phyloP scores from a whole-genome alignment of 139 green algal genomes.

The Picochlorum costavermella region DNA sequence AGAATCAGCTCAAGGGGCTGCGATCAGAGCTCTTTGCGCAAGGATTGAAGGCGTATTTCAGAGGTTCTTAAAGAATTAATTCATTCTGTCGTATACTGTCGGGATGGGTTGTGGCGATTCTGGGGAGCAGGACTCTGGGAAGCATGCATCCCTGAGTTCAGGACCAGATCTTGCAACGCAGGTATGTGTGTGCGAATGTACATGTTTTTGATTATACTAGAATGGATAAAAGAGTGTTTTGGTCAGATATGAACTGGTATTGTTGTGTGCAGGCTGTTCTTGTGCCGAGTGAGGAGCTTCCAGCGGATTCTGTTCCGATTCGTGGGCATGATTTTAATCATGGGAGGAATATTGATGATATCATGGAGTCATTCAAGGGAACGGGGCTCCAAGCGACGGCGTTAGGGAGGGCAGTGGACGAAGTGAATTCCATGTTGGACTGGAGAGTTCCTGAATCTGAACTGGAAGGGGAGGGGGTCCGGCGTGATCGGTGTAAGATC shows the following conservation, averaged over 20 bases:
- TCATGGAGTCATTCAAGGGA: constrained; percentile 72
- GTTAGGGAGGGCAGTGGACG: constrained; percentile 76
- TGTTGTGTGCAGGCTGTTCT: constrained; percentile 48
- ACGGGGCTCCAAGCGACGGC: constrained; percentile 83
- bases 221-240: too few relatives aligned
- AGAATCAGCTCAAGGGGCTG: constrained; percentile 29
- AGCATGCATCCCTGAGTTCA: too few relatives aligned
- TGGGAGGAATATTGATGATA: constrained; percentile 49
- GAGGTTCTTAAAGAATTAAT: constrained; percentile 9
- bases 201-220: not conserved
- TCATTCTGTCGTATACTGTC: not conserved
- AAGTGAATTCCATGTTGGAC: constrained; percentile 92
- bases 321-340: constrained; percentile 75
- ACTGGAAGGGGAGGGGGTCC: constrained; percentile 3
- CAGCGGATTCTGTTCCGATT: constrained; percentile 36
- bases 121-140: not conserved
- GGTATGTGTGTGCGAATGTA: not conserved
- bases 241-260: not conserved
- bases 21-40: constrained; percentile 7
- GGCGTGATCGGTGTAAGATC: constrained; percentile 57
- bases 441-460: not conserved
- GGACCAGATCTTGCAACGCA: too few relatives aligned
- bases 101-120: not conserved
- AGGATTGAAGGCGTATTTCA: constrained; percentile 12
- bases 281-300: constrained; percentile 42